Conservation (phyloP, 371 early-diverging fungal genomes). For the Sporodiniella umbellata region DNA sequence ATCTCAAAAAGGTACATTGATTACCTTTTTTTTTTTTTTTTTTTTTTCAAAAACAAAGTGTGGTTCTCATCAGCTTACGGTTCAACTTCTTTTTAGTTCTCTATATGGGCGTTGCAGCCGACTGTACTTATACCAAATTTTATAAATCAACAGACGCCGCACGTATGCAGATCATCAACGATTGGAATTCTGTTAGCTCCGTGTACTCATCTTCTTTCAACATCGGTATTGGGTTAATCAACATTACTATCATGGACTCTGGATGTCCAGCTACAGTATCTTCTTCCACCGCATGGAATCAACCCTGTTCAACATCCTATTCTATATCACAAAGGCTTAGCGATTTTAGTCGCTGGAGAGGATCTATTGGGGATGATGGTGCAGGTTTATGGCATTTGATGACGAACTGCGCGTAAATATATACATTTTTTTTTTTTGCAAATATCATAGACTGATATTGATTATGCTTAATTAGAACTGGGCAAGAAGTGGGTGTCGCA, state of each 20-base stretch:
- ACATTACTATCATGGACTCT: conserved; percentile 70
- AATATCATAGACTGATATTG: neutral
- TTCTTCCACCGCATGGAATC: conserved; percentile 69
- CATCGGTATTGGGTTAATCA: conserved; percentile 81
- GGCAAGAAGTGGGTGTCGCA: conserved; percentile 89
- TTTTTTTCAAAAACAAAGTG: too few relatives aligned
- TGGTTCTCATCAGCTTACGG: too few relatives aligned
- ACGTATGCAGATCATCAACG: conserved; percentile 67
- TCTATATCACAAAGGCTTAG: conserved; percentile 74
- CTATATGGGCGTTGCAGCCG: conserved; percentile 58
- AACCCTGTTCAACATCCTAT: conserved; percentile 68
- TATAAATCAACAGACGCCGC: conserved; percentile 60
- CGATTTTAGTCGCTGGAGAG: conserved; percentile 92
- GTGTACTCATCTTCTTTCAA: conserved; percentile 90
- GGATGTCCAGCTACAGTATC: conserved; percentile 51
- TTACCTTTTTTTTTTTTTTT: neutral
- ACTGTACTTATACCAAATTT: conserved; percentile 69
- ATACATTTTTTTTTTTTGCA: neutral
- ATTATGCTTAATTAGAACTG: conserved; percentile 46
- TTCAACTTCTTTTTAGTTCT: conserved; percentile 10
- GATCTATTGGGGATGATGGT: conserved; percentile 59
- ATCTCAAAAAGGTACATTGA: conserved; percentile 35
- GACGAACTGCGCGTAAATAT: conserved; percentile 76
- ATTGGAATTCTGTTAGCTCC: conserved; percentile 75
- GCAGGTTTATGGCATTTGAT: conserved; percentile 94